Percentiles rank a stretch among this genome's conserved stretches.
Conservation (phyloP, 352 stramenopile genomes). For the Globisporangium parvum region DNA sequence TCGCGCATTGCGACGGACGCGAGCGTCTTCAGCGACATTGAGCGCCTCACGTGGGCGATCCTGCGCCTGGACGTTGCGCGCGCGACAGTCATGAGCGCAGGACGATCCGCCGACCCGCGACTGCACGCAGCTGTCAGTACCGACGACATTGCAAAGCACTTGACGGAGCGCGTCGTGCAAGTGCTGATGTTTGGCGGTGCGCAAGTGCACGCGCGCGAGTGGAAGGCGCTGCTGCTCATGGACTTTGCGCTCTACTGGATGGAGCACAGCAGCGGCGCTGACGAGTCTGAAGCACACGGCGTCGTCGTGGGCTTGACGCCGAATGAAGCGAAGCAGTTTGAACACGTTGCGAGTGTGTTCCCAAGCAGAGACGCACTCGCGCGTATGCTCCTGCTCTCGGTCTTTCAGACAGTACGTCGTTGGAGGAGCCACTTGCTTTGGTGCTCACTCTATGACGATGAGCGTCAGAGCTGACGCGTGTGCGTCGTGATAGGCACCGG, state of each 20-base stretch:
- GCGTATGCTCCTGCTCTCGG: constrained; percentile 12
- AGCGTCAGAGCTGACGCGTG: background rate
- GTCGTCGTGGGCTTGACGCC: background rate
- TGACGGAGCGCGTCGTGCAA: constrained; percentile 26
- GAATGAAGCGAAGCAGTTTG: background rate
- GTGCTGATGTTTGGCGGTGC: constrained; percentile 62
- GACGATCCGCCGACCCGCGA: background rate
- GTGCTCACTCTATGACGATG: background rate
- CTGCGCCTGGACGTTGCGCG: constrained; percentile 9
- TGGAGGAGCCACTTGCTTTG: background rate
- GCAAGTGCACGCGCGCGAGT: constrained; percentile 58
- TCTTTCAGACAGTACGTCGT: constrained; percentile 14
- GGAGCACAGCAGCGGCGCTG: constrained; percentile 14
- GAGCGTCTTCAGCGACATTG: constrained; percentile 34
- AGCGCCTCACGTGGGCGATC: constrained; percentile 32
- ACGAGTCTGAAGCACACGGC: background rate
- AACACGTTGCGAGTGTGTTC: background rate
- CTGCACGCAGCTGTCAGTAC: too few relatives aligned
- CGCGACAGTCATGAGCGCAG: background rate
- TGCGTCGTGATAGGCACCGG: constrained; percentile 24
- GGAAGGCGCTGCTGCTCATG: constrained; percentile 74
- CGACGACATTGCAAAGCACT: constrained; percentile 18
- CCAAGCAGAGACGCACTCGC: constrained; percentile 6
- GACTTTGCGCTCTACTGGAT: constrained; percentile 68
- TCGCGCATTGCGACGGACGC: constrained; percentile 46